Percentiles rank a stretch among this genome's conserved stretches.
Evolutionary conservation across 2,329 filamentous ascomycete species (phyloP).

Genomic region (Botrytis squamosa): DNA sequence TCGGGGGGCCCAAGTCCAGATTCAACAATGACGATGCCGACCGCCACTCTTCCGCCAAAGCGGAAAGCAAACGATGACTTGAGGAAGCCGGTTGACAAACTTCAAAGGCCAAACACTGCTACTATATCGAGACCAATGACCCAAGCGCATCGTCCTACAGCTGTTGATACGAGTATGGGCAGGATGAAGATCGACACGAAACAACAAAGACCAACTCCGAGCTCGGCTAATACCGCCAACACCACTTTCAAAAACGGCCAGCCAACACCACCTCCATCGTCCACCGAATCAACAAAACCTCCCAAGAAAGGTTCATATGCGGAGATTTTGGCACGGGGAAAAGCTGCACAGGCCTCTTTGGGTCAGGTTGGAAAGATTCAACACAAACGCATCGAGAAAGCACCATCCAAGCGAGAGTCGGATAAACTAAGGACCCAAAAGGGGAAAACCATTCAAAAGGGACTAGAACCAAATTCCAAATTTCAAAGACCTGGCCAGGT

Average conservation of each 20-base stretch:
- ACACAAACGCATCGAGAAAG: conserved; percentile 69
- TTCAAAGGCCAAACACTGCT: conserved; percentile 40
- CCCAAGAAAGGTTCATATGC: conserved; percentile 74
- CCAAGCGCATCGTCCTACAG: conserved; percentile 25
- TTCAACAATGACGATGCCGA: conserved; percentile 31
- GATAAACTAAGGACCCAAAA: conserved; percentile 35
- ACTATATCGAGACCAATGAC: conserved; percentile 30
- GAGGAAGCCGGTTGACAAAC: conserved; percentile 44
- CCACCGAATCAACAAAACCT: conserved; percentile 36
- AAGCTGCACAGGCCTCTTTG: conserved; percentile 61
- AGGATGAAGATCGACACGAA: conserved; percentile 29
- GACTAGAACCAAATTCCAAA: conserved; percentile 34
- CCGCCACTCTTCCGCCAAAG: conserved; percentile 45
- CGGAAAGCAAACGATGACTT: conserved; percentile 58
- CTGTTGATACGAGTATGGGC: conserved; percentile 29
- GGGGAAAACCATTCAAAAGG: conserved; percentile 32
- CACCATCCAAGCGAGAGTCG: conserved; percentile 53
- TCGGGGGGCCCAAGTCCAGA: conserved; percentile 48
- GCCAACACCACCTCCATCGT: conserved; percentile 31
- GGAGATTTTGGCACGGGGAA: conserved; percentile 71
- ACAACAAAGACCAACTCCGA: conserved; percentile 22
- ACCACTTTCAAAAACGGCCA: conserved; percentile 32
- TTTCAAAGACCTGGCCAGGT: conserved; percentile 28
- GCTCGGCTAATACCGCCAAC: conserved; percentile 19
- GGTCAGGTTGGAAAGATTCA: conserved; percentile 67